Conservation (phyloP, 768 basidiomycete species). For the Chalciporus piperatus region DNA sequence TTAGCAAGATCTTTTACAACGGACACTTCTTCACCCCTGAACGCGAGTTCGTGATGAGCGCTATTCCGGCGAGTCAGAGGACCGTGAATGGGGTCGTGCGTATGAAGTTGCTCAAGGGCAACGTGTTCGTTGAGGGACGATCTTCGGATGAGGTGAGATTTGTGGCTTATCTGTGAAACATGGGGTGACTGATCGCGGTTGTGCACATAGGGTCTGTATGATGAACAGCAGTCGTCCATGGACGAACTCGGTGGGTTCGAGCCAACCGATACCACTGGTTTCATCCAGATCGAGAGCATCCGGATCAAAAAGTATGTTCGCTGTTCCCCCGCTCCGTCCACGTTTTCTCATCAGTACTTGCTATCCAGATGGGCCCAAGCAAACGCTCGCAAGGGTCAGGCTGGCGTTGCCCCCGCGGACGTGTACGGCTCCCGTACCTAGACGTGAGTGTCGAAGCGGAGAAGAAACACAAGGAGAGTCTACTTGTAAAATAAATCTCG, state of each 20-base stretch:
- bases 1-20: slow-evolving; percentile 93
- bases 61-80: slow-evolving; percentile 91
- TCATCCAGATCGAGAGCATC: slow-evolving; percentile 97
- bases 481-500: neutral
- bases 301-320: slow-evolving; percentile 88
- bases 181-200: neutral
- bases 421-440: slow-evolving; percentile 70
- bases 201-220: slow-evolving; percentile 75
- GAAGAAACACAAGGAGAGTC: neutral
- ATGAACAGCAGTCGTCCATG: slow-evolving; percentile 95
- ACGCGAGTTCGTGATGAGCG: slow-evolving; percentile 88
- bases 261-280: slow-evolving; percentile 91
- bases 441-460: neutral
- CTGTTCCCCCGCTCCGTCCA: neutral
- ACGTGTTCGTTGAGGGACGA: slow-evolving; percentile 91
- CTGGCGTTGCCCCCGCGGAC: slow-evolving; percentile 71
- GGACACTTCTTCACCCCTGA: slow-evolving; percentile 99
- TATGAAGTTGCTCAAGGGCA: slow-evolving; percentile 94
- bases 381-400: slow-evolving; percentile 81
- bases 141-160: slow-evolving; percentile 73
- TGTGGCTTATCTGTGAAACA: neutral
- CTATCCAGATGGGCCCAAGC: slow-evolving; percentile 76
- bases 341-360: neutral
- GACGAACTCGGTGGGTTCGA: slow-evolving; percentile 98
- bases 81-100: slow-evolving; percentile 94